Evolutionary conservation across 495 filamentous ascomycete species (phyloP).

Genomic region (Penicillium robsamsonii): DNA sequence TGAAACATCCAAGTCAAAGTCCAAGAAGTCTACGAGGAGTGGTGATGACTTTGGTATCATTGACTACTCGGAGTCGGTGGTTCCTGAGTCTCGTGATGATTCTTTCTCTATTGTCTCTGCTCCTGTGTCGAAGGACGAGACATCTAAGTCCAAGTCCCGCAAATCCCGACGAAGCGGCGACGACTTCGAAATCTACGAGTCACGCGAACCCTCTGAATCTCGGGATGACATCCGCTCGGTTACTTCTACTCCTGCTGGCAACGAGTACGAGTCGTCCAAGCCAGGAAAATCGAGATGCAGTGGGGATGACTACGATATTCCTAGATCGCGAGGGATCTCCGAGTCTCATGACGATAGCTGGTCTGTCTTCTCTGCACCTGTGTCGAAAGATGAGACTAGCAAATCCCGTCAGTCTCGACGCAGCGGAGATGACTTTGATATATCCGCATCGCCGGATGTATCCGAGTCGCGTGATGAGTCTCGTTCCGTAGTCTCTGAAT

Average conservation of each 20-base stretch:
- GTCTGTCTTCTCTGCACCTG: background rate
- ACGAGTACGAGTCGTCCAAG: background rate
- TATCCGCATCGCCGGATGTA: conserved; percentile 9
- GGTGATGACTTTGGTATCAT: background rate
- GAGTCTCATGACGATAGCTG: background rate
- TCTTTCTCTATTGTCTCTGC: conserved; percentile 7
- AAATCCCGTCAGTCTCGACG: background rate
- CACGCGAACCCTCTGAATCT: background rate
- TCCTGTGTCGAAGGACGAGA: conserved; percentile 10
- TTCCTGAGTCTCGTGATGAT: conserved; percentile 3
- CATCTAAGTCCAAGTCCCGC: conserved; percentile 5
- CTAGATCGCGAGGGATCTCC: background rate
- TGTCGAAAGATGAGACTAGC: background rate
- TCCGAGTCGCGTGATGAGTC: conserved; percentile 15
- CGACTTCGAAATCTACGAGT: conserved; percentile 2
- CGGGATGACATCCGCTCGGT: background rate
- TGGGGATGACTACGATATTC: background rate
- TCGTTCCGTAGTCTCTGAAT: conserved; percentile 30
- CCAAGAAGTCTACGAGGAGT: background rate
- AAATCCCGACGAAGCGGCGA: conserved; percentile 7
- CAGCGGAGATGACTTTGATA: conserved; percentile 1
- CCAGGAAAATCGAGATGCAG: background rate
- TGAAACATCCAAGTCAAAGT: conserved; percentile 3
- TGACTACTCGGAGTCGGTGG: background rate
- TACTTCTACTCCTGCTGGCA: background rate